Evolutionary conservation across 2,329 filamentous ascomycete genomes (phyloP), one percentile per base, ranked within the genome.

Genomic region (Aspergillus melleus): DNA sequence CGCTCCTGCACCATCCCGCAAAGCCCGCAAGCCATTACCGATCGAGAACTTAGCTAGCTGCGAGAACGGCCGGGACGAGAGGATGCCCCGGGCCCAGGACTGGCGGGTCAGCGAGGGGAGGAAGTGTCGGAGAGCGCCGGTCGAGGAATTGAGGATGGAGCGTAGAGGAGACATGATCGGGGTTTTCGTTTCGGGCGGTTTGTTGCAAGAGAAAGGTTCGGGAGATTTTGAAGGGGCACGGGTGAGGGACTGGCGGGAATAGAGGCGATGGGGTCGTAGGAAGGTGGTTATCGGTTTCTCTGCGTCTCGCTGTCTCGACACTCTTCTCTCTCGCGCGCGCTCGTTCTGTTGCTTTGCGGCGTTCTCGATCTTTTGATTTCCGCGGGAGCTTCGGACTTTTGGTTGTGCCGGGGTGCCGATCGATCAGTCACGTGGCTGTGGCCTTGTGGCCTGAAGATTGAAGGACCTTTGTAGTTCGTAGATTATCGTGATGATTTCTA

Each of bases 41-140:
- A 73, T 55, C 6, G 66, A 62, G 11, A 61, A 54, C 20, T 60
- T 60, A 8, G 61, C 66, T 57, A 75, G 64, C 63, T 71, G 71
- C 61, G 75, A 76, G 49, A 77, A 72, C 12, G 74, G 69, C 32
- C 73, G 71, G 24, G 72, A 70, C 20, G 72, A 67, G 32, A 72
- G 64, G 30, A 67, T 64, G 1, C 65, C 62, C 44, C 66, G 62
- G 58, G 66, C 62, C 49, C 66, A 61, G 44, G 70, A 68, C 55
- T 64, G 67, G 52, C 64, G 68, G 26, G 68, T 64, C 55, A 74
- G 61, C 55, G 70, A 66, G 62, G 70, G 69, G 63, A 74, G 61
- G 64, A 73, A 64, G 60, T 74, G 70, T 69, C 74, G 70, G 66
- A 75, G 68, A 61, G 71, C 62, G 26, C 65, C 65, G 59, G 72